Base-by-base conservation (phyloP, 1,139 yeast genomes). In the Petasospora fabianii region DNA sequence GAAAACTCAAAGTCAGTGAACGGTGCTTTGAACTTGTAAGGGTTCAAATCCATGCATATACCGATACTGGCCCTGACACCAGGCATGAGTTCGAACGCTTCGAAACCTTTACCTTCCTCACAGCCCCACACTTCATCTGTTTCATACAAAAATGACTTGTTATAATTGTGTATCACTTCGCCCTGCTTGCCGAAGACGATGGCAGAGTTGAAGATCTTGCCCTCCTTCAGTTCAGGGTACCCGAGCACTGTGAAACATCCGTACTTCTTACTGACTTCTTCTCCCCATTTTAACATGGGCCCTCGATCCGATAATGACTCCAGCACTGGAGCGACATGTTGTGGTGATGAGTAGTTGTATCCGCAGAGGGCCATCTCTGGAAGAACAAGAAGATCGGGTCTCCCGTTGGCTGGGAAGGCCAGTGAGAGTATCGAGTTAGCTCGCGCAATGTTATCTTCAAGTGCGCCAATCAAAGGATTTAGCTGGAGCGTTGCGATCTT, bases 31-130 rank as follows among this genome's bases (percentile, higher is more conserved):
- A 88, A 90, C 56, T 84, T 73, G 59, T 85, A 84, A 0, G 97
- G 96, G 58, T 86, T 88, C 47, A 90, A 62, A 60, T 88, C 97
- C 97, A 88, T 90, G 59, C 97, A 90, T n/a, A 90, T 87, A 0
- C 96, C 97, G 42, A 88, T 69, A 32, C 79, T 73, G 1, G 83
- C 64, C 60, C 28, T 74, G 43, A 28, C 38, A 31, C 38, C 47
- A 24, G 29, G 53, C 47, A 44, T 43, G 15, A 63, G 43, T 34
- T 56, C 58, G 18, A 43, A 48, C 10, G 42, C 37, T 13, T 47
- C 41, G 49, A 82, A 82, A 1, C 73, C 74, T 3, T 34, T 22
- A 34, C 84, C 82, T 55, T 86, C 95, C 2, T 59, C 51, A 43
- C 90, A 81, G 0, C 94, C 96, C 92, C 95, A 88, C 1, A 53